A percentile compares a stretch with the other conserved stretches of the same genome.
phyloP scores from a whole-genome alignment of 495 filamentous ascomycete species.

The Pyrenopolyporus hunteri region DNA sequence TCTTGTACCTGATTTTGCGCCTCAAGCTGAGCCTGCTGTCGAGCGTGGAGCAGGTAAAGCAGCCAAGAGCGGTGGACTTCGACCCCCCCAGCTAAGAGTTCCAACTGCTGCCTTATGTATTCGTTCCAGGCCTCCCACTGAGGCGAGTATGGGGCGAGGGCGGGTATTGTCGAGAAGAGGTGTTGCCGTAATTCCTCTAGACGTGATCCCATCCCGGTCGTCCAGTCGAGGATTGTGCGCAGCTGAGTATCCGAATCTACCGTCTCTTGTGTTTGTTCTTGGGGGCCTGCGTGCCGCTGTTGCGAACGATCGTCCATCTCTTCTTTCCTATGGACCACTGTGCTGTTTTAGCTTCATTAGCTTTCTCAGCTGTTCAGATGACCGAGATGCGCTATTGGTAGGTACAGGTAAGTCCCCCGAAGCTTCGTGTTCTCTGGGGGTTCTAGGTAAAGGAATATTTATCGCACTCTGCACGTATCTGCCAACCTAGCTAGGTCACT shows the following conservation, averaged over 20 bases:
- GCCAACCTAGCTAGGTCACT: no score
- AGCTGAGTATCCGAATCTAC: not conserved
- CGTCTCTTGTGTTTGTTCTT: not conserved
- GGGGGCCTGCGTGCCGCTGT: not conserved
- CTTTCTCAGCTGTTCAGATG: no score
- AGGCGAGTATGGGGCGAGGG: not conserved
- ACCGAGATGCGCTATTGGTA: no score
- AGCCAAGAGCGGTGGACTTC: slow-evolving; percentile 3
- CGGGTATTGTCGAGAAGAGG: not conserved
- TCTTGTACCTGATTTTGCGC: not conserved
- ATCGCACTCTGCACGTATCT: no score
- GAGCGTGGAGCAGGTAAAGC: not conserved
- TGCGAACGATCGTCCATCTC: no score
- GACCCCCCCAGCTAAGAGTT: not conserved
- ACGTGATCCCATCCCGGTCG: not conserved
- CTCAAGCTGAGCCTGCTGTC: not conserved
- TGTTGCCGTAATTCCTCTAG: not conserved
- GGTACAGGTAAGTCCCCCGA: no score
- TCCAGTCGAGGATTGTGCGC: not conserved
- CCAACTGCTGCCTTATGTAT: not conserved
- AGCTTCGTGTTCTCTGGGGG: no score
- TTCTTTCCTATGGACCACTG: no score
- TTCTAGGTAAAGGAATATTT: no score
- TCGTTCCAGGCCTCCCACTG: not conserved
- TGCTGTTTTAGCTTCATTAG: no score